Percentiles rank a stretch among this genome's conserved stretches.
Conservation (phyloP, 345 rosid genomes). For the Arabidopsis suecica region DNA sequence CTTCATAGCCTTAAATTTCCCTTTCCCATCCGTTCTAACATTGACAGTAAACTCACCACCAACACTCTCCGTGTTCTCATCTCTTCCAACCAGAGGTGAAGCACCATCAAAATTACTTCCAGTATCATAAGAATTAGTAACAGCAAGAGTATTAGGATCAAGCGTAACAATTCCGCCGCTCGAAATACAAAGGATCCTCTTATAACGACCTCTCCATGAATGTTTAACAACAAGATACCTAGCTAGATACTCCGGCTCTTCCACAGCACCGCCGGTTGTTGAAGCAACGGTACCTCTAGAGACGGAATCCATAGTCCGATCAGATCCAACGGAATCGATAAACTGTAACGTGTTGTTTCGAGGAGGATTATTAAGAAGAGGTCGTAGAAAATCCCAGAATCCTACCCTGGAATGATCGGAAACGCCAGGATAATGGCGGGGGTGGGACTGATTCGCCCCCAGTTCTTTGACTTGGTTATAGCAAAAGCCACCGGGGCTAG, state of each 20-base stretch:
- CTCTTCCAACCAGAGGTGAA: slow-evolving; percentile 70
- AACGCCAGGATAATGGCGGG: slow-evolving; percentile 69
- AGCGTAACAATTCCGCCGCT: slow-evolving; percentile 70
- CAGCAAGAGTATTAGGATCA: slow-evolving; percentile 75
- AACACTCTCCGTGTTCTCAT: slow-evolving; percentile 55
- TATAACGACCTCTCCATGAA: slow-evolving; percentile 98
- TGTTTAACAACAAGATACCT: slow-evolving; percentile 87
- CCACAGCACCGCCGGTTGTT: slow-evolving; percentile 45
- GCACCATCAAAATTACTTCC: slow-evolving; percentile 78
- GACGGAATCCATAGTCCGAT: slow-evolving; percentile 59
- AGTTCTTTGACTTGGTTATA: slow-evolving; percentile 59
- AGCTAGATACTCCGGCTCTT: slow-evolving; percentile 94
- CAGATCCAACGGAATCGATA: slow-evolving; percentile 51
- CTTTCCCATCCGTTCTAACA: slow-evolving; percentile 88
- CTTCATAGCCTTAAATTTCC: slow-evolving; percentile 84
- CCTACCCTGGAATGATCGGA: slow-evolving; percentile 62
- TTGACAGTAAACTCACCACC: slow-evolving; percentile 76
- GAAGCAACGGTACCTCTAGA: slow-evolving; percentile 41
- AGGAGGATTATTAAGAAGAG: slow-evolving; percentile 58
- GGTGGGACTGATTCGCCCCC: slow-evolving; percentile 96
- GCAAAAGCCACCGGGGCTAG: slow-evolving; percentile 44
- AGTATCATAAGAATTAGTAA: slow-evolving; percentile 81
- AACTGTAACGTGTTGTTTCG: slow-evolving; percentile 59
- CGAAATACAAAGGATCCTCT: slow-evolving; percentile 85
- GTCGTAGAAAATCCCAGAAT: slow-evolving; percentile 69